These are phyloP conservation scores for Phoma sp. DNA, from an alignment of 2,329 filamentous ascomycete genomes.

Conservation along the genomic window DNA sequence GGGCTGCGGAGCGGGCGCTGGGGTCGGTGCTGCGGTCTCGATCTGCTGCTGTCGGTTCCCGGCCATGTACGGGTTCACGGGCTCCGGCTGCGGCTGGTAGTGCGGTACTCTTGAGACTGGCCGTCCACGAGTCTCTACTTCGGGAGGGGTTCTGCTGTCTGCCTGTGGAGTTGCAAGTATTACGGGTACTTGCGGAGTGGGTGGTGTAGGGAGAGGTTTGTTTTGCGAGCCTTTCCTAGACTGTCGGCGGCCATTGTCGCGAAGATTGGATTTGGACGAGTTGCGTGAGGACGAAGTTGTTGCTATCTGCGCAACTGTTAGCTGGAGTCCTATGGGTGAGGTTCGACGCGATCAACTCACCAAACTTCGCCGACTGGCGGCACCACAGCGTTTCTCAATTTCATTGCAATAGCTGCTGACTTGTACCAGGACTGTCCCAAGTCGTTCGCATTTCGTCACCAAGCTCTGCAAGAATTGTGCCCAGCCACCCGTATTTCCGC, in stretches of 20 bases:
- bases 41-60: conserved; percentile 2
- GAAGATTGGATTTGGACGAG: conserved; percentile 43
- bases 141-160: conserved; percentile 17
- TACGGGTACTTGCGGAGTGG: conserved; percentile 14
- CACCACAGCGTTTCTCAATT: conserved; percentile 83
- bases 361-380: conserved; percentile 78
- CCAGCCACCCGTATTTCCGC: conserved; percentile 91
- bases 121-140: conserved; percentile 22
- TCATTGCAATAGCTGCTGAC: conserved; percentile 80
- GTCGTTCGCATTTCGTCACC: conserved; percentile 71
- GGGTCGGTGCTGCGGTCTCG: not conserved
- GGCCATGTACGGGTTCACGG: conserved; percentile 26
- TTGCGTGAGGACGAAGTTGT: conserved; percentile 48
- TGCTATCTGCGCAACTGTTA: conserved; percentile 38
- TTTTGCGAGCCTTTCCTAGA: conserved; percentile 44
- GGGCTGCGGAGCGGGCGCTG: conserved; percentile 4
- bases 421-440: conserved; percentile 73
- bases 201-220: conserved; percentile 42
- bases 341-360: conserved; percentile 55
- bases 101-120: conserved; percentile 21
- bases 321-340: not conserved
- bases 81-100: conserved; percentile 24
- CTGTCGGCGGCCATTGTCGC: conserved; percentile 39
- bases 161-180: conserved; percentile 5
- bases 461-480: conserved; percentile 78